Evolutionary conservation across 805 yeast genomes (phyloP), one percentile per base, ranked within the genome.

Genomic region (Kazachstania bromeliacearum): DNA sequence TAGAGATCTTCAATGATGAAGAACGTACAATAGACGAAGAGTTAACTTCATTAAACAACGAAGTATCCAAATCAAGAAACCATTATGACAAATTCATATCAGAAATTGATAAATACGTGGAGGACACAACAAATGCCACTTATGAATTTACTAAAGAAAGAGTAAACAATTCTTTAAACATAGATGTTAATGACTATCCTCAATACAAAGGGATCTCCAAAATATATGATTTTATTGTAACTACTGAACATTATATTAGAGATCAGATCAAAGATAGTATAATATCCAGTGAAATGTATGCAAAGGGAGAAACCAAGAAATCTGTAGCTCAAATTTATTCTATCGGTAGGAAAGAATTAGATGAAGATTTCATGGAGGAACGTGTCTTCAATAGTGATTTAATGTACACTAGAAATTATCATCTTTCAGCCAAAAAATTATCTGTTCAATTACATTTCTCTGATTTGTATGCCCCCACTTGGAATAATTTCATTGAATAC

Each of bases 401-500:
- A 27, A 92, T 92, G 97, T 89, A 87, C 50, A 74, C 85, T 2
- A 75, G 85, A 46, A 69, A 70, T 39, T 72, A 69, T 27, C 95
- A 92, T 49, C 57, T 69, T 4, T 59, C 77, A 23, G 66, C 72
- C 24, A 73, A 79, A 43, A 67, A 71, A 27, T 64, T 88, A 19
- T 67, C 73, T 33, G 74, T 74, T 18, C 69, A 73, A 15, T 67
- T 89, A 17, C 74, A 79, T 9, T 28, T 83, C 4, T 36, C 66
- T n/a, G 96, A 92, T 60, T 77, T 87, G 46, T 66, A 88, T 51
- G 94, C 88, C 46, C 84, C 94, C 4, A 70, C 81, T 0, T 55
- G 75, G 42, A 81, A 77, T 27, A 73, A 80, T 3, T 71, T 79
- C 39, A 52, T 75, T 32, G 45, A 61, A 7, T 59, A 54, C 34